These are phyloP conservation scores for Aspergillus olivimuriae DNA, from an alignment of 495 filamentous ascomycete species.

Conservation along the genomic window DNA sequence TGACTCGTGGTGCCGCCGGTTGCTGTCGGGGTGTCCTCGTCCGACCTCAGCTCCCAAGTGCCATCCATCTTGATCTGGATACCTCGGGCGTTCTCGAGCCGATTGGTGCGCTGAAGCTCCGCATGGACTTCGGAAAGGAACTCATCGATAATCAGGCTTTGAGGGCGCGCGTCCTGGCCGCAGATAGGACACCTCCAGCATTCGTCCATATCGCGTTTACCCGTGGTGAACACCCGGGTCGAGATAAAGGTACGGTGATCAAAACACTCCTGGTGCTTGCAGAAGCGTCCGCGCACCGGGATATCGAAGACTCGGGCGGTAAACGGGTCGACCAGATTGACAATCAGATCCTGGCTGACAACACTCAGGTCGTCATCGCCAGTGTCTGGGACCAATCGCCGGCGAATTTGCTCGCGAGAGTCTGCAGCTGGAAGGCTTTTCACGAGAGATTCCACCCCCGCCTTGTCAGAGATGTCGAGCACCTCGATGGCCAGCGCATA, in stretches of 20 bases:
- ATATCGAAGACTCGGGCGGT: conserved; percentile 58
- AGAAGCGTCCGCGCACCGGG: conserved; percentile 58
- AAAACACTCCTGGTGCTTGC: conserved; percentile 77
- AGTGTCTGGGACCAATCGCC: conserved; percentile 28
- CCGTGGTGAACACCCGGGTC: conserved; percentile 46
- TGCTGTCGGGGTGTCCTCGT: conserved; percentile 14
- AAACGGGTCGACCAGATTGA: conserved; percentile 75
- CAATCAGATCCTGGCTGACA: conserved; percentile 53
- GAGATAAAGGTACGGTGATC: conserved; percentile 75
- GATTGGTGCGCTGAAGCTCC: conserved; percentile 35
- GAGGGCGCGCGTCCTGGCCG: conserved; percentile 63
- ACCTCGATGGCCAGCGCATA: conserved; percentile 55
- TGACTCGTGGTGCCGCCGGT: not conserved
- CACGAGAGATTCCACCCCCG: conserved; percentile 40
- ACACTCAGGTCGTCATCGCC: conserved; percentile 64
- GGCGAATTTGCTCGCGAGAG: conserved; percentile 29
- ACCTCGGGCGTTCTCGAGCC: conserved; percentile 41
- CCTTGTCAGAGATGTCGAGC: conserved; percentile 57
- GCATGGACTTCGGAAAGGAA: conserved; percentile 57
- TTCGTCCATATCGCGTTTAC: conserved; percentile 56
- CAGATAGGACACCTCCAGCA: conserved; percentile 83
- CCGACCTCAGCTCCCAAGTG: conserved; percentile 44
- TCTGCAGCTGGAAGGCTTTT: conserved; percentile 19
- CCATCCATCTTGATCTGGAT: conserved; percentile 54
- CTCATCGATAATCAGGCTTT: conserved; percentile 58